Conservation (phyloP, 768 basidiomycete genomes). For the Suillus americanus region DNA sequence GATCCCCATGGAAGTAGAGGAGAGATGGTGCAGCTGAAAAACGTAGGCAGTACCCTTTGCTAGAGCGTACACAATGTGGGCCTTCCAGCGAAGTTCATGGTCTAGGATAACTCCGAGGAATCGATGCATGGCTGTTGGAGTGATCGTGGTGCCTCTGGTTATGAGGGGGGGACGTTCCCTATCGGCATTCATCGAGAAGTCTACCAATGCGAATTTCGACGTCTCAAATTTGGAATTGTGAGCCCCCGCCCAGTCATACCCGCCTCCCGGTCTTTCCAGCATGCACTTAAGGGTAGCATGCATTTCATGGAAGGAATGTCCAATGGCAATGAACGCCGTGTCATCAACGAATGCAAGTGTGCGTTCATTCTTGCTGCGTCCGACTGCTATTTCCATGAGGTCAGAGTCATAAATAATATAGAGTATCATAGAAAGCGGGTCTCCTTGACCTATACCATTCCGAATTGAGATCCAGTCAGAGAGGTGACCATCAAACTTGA, state of each 20-base stretch:
- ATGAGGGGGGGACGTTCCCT: slow-evolving; percentile 1
- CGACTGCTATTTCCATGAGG: no score
- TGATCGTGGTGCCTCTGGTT: neutral
- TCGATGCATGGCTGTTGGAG: neutral
- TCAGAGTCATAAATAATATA: no score
- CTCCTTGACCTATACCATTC: no score
- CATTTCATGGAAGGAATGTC: no score
- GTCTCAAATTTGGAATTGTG: slow-evolving; percentile 27
- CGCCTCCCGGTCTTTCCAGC: slow-evolving; percentile 20
- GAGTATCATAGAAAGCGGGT: no score
- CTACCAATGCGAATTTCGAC: slow-evolving; percentile 19
- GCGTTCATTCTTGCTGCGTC: no score
- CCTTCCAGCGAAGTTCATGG: neutral
- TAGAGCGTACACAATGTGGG: neutral
- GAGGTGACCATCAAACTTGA: no score
- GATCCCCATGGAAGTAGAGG: neutral
- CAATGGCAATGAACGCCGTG: no score
- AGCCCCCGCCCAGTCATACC: slow-evolving; percentile 11
- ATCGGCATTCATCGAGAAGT: slow-evolving; percentile 2
- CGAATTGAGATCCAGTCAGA: no score
- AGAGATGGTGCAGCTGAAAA: neutral
- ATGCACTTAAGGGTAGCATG: slow-evolving; percentile 20
- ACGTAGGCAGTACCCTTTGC: neutral
- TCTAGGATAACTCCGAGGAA: slow-evolving; percentile 11
- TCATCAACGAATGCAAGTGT: no score